phyloP scores from a whole-genome alignment of 2,329 filamentous ascomycete genomes.

The Microdochium bolleyi region DNA sequence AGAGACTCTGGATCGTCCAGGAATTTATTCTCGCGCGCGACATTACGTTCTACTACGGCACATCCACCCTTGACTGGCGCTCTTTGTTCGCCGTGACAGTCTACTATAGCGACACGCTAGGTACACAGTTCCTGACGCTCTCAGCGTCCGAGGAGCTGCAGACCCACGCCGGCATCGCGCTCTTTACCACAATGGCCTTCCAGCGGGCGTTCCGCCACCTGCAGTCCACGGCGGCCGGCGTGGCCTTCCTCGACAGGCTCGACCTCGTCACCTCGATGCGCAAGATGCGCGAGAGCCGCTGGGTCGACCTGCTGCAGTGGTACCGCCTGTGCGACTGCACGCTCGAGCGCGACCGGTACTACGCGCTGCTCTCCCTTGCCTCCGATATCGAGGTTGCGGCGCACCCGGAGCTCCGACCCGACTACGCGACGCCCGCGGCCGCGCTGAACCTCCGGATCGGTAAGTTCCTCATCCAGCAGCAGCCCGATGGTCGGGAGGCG shows the following conservation, averaged over 20 bases:
- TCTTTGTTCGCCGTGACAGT: neutral
- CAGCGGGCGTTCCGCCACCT: neutral
- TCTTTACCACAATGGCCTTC: neutral
- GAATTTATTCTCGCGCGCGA: slow-evolving; percentile 1
- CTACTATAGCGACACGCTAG: neutral
- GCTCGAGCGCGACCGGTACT: neutral
- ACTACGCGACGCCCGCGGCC: neutral
- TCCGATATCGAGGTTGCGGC: neutral
- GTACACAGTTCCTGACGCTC: neutral
- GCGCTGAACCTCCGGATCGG: neutral
- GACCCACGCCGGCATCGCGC: neutral
- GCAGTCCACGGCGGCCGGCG: neutral
- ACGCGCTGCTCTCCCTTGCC: neutral
- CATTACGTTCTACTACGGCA: neutral
- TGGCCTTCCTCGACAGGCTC: neutral
- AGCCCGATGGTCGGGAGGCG: neutral
- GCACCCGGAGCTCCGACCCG: neutral
- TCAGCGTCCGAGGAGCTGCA: neutral
- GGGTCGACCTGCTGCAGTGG: neutral
- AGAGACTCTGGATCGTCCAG: slow-evolving; percentile 1
- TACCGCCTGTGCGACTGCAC: neutral
- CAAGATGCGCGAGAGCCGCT: neutral
- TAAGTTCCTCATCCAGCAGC: neutral
- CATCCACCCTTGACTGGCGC: neutral
- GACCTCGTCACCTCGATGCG: neutral